Evolutionary conservation across 2,329 filamentous ascomycete species (phyloP).

Genomic region (Diaporthe citri): DNA sequence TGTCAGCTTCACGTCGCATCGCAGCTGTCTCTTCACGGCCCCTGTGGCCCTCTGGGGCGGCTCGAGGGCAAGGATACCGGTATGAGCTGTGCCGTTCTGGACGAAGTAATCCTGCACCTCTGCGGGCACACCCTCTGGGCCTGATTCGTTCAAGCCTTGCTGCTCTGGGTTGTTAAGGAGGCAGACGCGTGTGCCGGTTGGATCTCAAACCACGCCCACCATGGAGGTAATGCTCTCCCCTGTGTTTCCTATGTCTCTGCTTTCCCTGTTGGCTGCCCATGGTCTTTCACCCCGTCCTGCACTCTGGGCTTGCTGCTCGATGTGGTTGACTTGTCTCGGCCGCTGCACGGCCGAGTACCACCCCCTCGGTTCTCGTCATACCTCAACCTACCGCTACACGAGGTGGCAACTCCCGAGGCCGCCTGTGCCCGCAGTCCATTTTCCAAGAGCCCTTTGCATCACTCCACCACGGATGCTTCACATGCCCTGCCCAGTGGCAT

Average conservation of each 20-base stretch:
- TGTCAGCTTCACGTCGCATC: slow-evolving; percentile 39
- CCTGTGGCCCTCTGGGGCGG: slow-evolving; percentile 19
- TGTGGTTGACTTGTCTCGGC: slow-evolving; percentile 39
- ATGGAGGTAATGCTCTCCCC: slow-evolving; percentile 39
- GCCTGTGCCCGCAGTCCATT: slow-evolving; percentile 3
- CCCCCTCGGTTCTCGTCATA: slow-evolving; percentile 38
- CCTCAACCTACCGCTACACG: slow-evolving; percentile 21
- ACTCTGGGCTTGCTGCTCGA: slow-evolving; percentile 6
- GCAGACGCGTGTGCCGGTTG: slow-evolving; percentile 16
- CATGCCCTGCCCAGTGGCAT: slow-evolving; percentile 38
- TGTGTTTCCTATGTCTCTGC: slow-evolving; percentile 13
- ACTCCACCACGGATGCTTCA: slow-evolving; percentile 19
- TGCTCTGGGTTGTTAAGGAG: background rate
- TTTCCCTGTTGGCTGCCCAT: slow-evolving; percentile 7
- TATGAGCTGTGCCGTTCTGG: slow-evolving; percentile 26
- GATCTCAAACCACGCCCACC: slow-evolving; percentile 20
- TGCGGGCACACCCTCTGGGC: slow-evolving; percentile 4
- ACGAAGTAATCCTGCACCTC: slow-evolving; percentile 8
- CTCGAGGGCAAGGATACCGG: slow-evolving; percentile 22
- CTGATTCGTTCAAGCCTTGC: slow-evolving; percentile 27
- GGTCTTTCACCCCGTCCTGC: background rate
- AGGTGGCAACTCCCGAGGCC: slow-evolving; percentile 30
- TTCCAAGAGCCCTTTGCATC: slow-evolving; percentile 32
- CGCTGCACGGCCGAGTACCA: slow-evolving; percentile 31
- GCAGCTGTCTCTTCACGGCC: slow-evolving; percentile 26